Evolutionary conservation across 176 grass and related monocot species (phyloP).

Genomic region (Poa annua): DNA sequence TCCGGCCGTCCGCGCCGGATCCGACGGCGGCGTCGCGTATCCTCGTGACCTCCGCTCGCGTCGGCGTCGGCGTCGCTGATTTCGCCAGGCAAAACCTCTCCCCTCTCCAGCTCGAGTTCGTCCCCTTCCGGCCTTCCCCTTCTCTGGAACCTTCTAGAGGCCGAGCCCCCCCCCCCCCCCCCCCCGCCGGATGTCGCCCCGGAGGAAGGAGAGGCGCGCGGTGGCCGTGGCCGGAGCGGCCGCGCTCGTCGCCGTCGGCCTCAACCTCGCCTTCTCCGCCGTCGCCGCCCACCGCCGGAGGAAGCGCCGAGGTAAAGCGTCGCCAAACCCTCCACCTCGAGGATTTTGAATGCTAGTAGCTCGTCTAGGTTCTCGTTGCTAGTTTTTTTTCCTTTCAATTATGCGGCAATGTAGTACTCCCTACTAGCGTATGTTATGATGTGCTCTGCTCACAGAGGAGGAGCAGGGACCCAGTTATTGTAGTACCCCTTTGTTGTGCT

Average conservation of each 20-base stretch:
- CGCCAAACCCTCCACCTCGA: constrained; percentile 20
- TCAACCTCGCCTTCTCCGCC: constrained; percentile 88
- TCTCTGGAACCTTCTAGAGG: constrained; percentile 35
- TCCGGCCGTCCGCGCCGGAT: constrained; percentile 14
- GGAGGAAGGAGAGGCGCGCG: constrained; percentile 53
- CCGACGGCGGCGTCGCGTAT: constrained; percentile 25
- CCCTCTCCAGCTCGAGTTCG: not conserved
- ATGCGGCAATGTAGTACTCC: constrained; percentile 23
- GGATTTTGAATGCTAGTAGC: not conserved
- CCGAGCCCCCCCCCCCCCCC: not conserved
- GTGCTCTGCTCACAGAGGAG: not conserved
- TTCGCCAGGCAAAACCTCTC: constrained; percentile 39
- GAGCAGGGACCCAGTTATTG: not conserved
- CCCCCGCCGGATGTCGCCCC: constrained; percentile 53
- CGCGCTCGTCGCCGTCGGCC: constrained; percentile 77
- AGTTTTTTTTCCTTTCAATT: constrained; percentile 8
- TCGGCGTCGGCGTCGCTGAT: constrained; percentile 41
- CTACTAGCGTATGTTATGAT: not conserved
- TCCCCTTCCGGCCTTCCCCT: not conserved
- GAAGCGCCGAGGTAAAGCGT: constrained; percentile 63
- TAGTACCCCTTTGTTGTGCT: not conserved
- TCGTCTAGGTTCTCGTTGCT: not conserved
- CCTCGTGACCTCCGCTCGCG: constrained; percentile 48
- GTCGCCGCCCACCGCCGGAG: constrained; percentile 58
- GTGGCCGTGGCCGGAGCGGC: constrained; percentile 67